Percentiles rank a stretch among this genome's conserved stretches.
These are phyloP conservation scores for Candolleomyces aberdarensis DNA, from an alignment of 768 basidiomycete species.

Conservation along the genomic window DNA sequence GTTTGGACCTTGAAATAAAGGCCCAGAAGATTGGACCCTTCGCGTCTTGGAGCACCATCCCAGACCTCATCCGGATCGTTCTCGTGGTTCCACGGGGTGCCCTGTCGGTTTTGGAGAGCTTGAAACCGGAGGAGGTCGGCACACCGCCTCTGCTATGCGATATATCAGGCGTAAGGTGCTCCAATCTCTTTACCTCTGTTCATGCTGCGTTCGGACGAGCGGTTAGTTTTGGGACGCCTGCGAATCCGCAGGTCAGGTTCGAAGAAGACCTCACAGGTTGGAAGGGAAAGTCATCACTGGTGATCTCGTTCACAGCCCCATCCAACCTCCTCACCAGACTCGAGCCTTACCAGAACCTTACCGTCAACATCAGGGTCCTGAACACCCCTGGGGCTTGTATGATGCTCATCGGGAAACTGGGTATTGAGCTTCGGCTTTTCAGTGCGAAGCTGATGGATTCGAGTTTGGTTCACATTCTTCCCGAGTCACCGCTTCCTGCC, in stretches of 20 bases:
- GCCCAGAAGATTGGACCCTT: conserved; percentile 16
- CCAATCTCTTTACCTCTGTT: conserved; percentile 33
- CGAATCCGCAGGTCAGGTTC: conserved; percentile 11
- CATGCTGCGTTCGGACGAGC: conserved; percentile 33
- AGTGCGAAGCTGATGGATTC: conserved; percentile 24
- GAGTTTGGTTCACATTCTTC: conserved; percentile 27
- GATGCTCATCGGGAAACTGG: conserved; percentile 22
- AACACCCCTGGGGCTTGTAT: conserved; percentile 14
- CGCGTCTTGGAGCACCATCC: conserved; percentile 25
- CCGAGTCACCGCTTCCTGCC: conserved; percentile 13
- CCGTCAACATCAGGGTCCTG: conserved; percentile 27
- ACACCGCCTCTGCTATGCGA: conserved; percentile 37
- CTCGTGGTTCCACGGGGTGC: conserved; percentile 29
- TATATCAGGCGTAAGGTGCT: conserved; percentile 10
- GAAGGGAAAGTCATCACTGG: conserved; percentile 30
- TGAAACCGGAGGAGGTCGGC: conserved; percentile 17
- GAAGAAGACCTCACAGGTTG: conserved; percentile 31
- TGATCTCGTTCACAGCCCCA: conserved; percentile 34
- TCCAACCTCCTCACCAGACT: conserved; percentile 24
- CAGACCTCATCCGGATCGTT: conserved; percentile 33
- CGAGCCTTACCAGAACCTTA: conserved; percentile 11
- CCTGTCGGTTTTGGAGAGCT: conserved; percentile 24
- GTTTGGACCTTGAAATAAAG: not conserved
- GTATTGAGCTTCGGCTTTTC: conserved; percentile 23
- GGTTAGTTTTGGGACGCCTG: conserved; percentile 7